Conservation (phyloP, 768 basidiomycete genomes). For the Tulasnella sp. region DNA sequence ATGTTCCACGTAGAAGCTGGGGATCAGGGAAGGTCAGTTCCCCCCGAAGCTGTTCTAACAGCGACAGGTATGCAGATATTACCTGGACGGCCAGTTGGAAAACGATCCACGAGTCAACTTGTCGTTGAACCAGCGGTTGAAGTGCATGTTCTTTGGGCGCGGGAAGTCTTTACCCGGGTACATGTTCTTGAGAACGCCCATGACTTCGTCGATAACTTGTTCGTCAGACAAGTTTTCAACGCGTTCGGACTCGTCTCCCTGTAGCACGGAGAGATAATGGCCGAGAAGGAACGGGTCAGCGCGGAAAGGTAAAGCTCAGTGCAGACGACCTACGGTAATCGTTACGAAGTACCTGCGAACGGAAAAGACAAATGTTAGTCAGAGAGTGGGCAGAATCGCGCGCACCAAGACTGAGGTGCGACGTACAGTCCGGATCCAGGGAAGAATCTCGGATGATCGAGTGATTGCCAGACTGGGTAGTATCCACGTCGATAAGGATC, state of each 20-base stretch:
- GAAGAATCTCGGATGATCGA: constrained; percentile 47
- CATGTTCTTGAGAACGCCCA: constrained; percentile 48
- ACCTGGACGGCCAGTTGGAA: constrained; percentile 59
- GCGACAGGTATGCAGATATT: constrained; percentile 27
- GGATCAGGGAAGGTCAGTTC: not conserved
- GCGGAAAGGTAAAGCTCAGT: not conserved
- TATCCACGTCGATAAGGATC: constrained; percentile 34
- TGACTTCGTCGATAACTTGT: constrained; percentile 40
- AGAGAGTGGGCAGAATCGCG: not conserved
- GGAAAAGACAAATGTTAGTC: not conserved
- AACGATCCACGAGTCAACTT: constrained; percentile 49
- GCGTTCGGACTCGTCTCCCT: constrained; percentile 53
- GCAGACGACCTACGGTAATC: constrained; percentile 29
- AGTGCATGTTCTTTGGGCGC: constrained; percentile 43
- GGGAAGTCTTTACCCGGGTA: constrained; percentile 44
- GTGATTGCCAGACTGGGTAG: constrained; percentile 57
- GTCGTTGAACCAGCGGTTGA: constrained; percentile 44
- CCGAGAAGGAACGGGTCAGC: not conserved
- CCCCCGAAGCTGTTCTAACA: not conserved
- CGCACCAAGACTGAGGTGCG: not conserved
- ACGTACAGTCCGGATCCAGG: constrained; percentile 42
- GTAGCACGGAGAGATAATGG: too few relatives aligned
- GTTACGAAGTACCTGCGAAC: constrained; percentile 34
- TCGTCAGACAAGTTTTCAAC: constrained; percentile 41
- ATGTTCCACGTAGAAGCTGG: constrained; percentile 10